phyloP scores from a whole-genome alignment of 129 eudicot genomes.

The Flaveria ramosissima region DNA sequence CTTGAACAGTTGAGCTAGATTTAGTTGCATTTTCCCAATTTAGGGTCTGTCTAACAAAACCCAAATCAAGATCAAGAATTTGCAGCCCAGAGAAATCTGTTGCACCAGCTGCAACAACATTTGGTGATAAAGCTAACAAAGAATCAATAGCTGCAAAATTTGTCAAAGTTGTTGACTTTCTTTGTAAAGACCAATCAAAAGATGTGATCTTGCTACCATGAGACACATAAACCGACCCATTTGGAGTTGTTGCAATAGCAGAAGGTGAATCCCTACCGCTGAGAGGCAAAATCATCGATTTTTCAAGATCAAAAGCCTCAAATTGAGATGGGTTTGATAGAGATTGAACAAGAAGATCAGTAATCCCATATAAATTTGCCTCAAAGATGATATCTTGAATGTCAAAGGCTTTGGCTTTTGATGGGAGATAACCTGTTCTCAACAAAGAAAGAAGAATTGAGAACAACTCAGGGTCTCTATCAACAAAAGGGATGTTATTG shows the following conservation, averaged over 20 bases:
- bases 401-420: slow-evolving; percentile 66
- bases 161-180: slow-evolving; percentile 76
- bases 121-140: slow-evolving; percentile 53
- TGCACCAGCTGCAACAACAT: slow-evolving; percentile 79
- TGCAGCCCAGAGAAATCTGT: slow-evolving; percentile 86
- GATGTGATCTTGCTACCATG: slow-evolving; percentile 87
- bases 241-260: slow-evolving; percentile 59
- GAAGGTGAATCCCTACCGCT: slow-evolving; percentile 77
- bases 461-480: slow-evolving; percentile 86
- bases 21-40: slow-evolving; percentile 83
- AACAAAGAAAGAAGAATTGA: slow-evolving; percentile 70
- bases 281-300: slow-evolving; percentile 51
- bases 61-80: slow-evolving; percentile 66
- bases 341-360: slow-evolving; percentile 59
- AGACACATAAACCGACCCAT: slow-evolving; percentile 74
- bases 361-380: slow-evolving; percentile 64
- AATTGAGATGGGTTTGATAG: slow-evolving; percentile 77
- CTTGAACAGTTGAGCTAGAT: slow-evolving; percentile 88
- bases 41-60: slow-evolving; percentile 62
- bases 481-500: slow-evolving; percentile 54
- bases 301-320: slow-evolving; percentile 68
- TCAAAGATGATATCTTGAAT: slow-evolving; percentile 73
- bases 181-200: slow-evolving; percentile 84
- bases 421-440: slow-evolving; percentile 83
- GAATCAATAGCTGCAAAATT: slow-evolving; percentile 75